These are phyloP conservation scores for Tolypocladium endophyticum DNA, from an alignment of 2,329 filamentous ascomycete genomes.

Conservation along the genomic window DNA sequence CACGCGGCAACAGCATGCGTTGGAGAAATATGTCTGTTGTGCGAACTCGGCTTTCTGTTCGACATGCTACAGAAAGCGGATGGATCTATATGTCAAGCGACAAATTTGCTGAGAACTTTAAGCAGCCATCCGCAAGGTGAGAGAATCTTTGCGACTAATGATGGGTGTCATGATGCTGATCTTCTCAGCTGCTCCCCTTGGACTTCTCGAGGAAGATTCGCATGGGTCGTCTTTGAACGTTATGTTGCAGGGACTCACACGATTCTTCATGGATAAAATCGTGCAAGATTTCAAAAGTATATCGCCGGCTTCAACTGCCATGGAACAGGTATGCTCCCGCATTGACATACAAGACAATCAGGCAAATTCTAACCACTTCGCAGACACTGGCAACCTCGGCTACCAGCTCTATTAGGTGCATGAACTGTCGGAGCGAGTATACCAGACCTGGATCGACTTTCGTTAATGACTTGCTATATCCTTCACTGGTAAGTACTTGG, in stretches of 20 bases:
- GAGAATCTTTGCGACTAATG: constrained; percentile 3
- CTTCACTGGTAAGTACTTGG: constrained; percentile 26
- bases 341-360: constrained; percentile 8
- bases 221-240: constrained; percentile 62
- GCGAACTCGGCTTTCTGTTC: constrained; percentile 89
- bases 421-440: constrained; percentile 79
- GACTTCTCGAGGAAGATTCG: constrained; percentile 75
- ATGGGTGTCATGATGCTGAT: neutral
- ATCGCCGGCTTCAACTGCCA: constrained; percentile 45
- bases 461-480: constrained; percentile 81
- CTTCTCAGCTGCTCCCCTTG: constrained; percentile 53
- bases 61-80: constrained; percentile 97
- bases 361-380: neutral
- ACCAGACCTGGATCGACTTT: constrained; percentile 68
- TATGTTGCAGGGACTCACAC: constrained; percentile 77
- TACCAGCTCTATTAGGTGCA: constrained; percentile 67
- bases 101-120: constrained; percentile 85
- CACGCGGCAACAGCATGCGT: constrained; percentile 82
- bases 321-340: constrained; percentile 52
- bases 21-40: constrained; percentile 75
- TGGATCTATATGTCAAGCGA: constrained; percentile 90
- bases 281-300: constrained; percentile 65
- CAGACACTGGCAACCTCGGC: constrained; percentile 57
- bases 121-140: constrained; percentile 68
- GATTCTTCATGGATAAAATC: constrained; percentile 78